Evolutionary conservation across 306 rosid species (phyloP), one percentile per base, ranked within the genome.

Genomic region (Biancaea sappan): DNA sequence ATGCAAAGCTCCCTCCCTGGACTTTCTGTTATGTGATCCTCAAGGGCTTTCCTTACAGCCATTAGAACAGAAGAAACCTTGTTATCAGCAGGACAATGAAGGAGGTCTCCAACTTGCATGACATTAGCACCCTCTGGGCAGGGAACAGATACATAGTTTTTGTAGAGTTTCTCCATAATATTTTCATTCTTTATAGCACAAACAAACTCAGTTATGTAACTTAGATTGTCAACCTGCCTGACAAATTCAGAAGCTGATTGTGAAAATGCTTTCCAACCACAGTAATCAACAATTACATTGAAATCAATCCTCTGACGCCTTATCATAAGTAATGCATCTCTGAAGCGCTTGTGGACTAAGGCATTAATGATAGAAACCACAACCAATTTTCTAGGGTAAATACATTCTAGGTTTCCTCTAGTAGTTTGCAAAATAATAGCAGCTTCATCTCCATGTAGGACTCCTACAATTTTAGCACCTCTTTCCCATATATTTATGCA

Each of bases 291-390:
- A 72, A 94, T 82, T 66, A 90, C 84, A 64, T 92, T 94, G 80
- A 94, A 94, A 80, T 94, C 97, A 84, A 94, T 94, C 82, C 97
- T 83, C 54, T 94, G 99, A 62, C 96, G 93, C 86, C 99, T 92
- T 62, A 94, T 90, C 96, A 94, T 86, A 76, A 88, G 88, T 65
- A 94, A 80, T 50, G 98, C 96, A 79, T 90, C 96, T 84, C 79
- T 90, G 75, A 90, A 94, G 63, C 96, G 96, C 78, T 77, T 83
- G 76, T 87, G 95, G 67, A 79, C 76, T 78, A 94, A 80, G 78
- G 98, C 97, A 83, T 88, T 89, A 61, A 86, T 72, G 62, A 92
- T 88, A 72, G 97, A 94, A 71, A 86, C 88, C 21, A 94, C 73
- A 73, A 92, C 96, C 88, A 94, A 83, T 77, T 94, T 94, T 75